phyloP scores from a whole-genome alignment of 345 rosid species.

The Citrus maxima region DNA sequence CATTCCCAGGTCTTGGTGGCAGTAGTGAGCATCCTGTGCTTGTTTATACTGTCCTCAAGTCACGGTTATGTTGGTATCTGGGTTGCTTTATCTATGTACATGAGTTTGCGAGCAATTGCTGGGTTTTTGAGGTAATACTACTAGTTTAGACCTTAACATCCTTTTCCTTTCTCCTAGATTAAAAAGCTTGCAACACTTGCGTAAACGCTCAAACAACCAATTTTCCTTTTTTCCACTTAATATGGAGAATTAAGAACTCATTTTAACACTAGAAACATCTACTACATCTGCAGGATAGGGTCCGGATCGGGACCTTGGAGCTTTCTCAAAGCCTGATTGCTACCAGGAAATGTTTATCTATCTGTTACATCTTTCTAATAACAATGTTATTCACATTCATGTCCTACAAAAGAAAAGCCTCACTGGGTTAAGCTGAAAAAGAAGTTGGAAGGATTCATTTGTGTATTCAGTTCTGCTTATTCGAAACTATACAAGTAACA shows the following conservation, averaged over 20 bases:
- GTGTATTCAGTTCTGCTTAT: too few species aligned
- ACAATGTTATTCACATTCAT: background rate
- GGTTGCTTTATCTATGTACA: constrained; percentile 34
- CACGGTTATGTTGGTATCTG: constrained; percentile 41
- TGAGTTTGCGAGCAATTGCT: constrained; percentile 34
- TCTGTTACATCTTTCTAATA: background rate
- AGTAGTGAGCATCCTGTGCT: constrained; percentile 25
- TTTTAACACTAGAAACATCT: background rate
- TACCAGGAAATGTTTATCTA: background rate
- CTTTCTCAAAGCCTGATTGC: constrained; percentile 26
- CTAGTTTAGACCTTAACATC: background rate
- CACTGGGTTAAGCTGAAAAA: background rate
- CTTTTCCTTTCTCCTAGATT: background rate
- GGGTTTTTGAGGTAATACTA: constrained; percentile 38
- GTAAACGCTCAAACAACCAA: background rate
- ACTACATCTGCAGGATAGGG: constrained; percentile 31
- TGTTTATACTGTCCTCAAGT: constrained; percentile 27
- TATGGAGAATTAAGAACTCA: background rate
- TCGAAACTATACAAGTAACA: background rate
- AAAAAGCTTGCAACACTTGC: background rate
- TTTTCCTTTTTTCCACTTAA: background rate
- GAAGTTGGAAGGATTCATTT: background rate
- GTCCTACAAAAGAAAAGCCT: background rate
- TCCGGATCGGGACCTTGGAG: constrained; percentile 43
- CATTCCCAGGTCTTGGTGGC: constrained; percentile 34